phyloP scores from a whole-genome alignment of 179 eudicot genomes.

The Beta macrorhiza region DNA sequence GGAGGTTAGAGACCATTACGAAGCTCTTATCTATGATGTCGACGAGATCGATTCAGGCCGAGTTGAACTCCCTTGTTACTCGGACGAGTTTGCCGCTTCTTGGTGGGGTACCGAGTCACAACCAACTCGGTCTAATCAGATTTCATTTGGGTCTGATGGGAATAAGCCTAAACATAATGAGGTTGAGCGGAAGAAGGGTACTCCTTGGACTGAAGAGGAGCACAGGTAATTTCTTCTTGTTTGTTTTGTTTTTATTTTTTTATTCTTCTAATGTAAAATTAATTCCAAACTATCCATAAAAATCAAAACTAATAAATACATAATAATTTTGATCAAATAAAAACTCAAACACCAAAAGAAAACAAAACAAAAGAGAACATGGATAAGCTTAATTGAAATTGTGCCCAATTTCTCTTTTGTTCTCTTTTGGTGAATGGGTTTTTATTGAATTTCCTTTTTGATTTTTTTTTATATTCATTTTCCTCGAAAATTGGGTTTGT shows the following conservation, averaged over 20 bases:
- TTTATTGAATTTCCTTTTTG: neutral
- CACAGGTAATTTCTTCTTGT: slow-evolving; percentile 53
- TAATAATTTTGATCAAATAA: too few species aligned
- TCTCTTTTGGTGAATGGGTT: neutral
- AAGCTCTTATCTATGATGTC: slow-evolving; percentile 62
- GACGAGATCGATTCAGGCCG: slow-evolving; percentile 75
- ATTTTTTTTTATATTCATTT: neutral
- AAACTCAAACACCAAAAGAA: too few species aligned
- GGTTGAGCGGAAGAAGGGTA: slow-evolving; percentile 85
- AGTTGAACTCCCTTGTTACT: slow-evolving; percentile 65
- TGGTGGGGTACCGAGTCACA: slow-evolving; percentile 29
- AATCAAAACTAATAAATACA: too few species aligned
- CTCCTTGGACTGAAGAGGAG: slow-evolving; percentile 97
- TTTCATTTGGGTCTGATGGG: slow-evolving; percentile 34
- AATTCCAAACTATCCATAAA: too few species aligned
- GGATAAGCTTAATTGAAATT: neutral
- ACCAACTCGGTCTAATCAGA: slow-evolving; percentile 41
- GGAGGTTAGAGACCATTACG: slow-evolving; percentile 60
- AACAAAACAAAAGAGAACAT: too few species aligned
- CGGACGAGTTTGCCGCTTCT: slow-evolving; percentile 36
- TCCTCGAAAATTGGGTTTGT: too few species aligned
- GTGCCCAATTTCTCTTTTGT: too few species aligned
- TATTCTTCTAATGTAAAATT: too few species aligned
- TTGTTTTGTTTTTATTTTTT: neutral
- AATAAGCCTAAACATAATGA: slow-evolving; percentile 45